Evolutionary conservation across 2,329 filamentous ascomycete species (phyloP), one percentile per base, ranked within the genome.

Genomic region (Monascus ruber): DNA sequence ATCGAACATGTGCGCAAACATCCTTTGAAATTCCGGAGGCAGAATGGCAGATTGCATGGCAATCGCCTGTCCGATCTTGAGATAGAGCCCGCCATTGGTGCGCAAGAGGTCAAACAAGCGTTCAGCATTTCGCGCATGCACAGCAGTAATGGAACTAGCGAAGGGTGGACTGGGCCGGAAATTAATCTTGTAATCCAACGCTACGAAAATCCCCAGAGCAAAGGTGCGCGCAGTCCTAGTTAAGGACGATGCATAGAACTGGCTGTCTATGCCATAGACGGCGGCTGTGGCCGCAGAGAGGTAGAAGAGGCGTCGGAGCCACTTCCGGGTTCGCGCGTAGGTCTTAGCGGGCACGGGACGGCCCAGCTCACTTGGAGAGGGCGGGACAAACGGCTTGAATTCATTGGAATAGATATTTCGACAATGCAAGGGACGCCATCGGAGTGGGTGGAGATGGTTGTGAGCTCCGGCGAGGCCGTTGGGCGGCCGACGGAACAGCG

Each of bases 21-120:
- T 96, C 54, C 81, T 80, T 68, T 94, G 87, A 52, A 96, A 96
- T 62, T 94, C 87, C 0, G 88, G 85, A 25, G 91, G 91, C 45
- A 98, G 67, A 25, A 96, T 80, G 0, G 89, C 89, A 49, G 84
- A 89, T 70, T 98, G 91, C 91, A 96, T 96, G 9, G 89, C 91
- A 49, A 98, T 89, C 4, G 91, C 91, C 70, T 98, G 91, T 1
- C 91, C 91, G 42, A 98, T 95, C 72, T 98, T 98, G 56, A 96
- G 72, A 58, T 96, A 98, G 11, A 98, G 65, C 0, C 91, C 91
- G 43, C 91, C 89, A 71, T 98, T 98, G 40, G 76, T 69, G 25
- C 85, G 75, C 48, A 96, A 71, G 45, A 98, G 67, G 26, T 89
- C 73, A 44, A 85, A 94, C 31, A 96, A 68, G 25, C 85, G 74